phyloP scores from a whole-genome alignment of 441 rosid genomes.

The Croton setiger region DNA sequence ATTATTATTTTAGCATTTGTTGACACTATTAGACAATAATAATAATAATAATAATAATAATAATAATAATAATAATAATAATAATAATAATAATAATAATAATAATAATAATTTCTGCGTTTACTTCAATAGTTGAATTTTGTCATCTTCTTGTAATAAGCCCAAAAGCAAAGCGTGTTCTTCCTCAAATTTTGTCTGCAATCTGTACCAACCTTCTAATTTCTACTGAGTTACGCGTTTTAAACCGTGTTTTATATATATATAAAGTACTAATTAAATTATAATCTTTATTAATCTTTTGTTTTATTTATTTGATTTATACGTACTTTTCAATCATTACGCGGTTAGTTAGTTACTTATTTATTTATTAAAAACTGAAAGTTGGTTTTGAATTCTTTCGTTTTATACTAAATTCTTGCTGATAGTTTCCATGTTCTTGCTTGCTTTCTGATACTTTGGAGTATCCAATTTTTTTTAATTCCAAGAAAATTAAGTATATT shows the following conservation, averaged over 20 bases:
- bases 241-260: slow-evolving; percentile 13
- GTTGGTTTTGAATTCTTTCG: no score
- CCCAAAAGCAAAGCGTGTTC: slow-evolving; percentile 12
- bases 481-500: background rate
- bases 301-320: background rate
- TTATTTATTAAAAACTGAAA: background rate
- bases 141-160: background rate
- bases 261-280: no score
- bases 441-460: slow-evolving; percentile 9
- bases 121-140: slow-evolving; percentile 8
- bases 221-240: slow-evolving; percentile 4
- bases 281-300: no score
- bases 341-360: slow-evolving; percentile 25
- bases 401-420: background rate
- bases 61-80: no score
- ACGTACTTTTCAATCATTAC: slow-evolving; percentile 24
- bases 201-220: slow-evolving; percentile 1
- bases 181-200: slow-evolving; percentile 9
- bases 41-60: no score
- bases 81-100: no score
- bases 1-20: no score
- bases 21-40: no score
- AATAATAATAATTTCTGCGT: background rate
- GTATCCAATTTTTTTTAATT: background rate
- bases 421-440: slow-evolving; percentile 5